Base-by-base conservation (phyloP, 177 flowering plant genomes). In the Vitis hybrid region DNA sequence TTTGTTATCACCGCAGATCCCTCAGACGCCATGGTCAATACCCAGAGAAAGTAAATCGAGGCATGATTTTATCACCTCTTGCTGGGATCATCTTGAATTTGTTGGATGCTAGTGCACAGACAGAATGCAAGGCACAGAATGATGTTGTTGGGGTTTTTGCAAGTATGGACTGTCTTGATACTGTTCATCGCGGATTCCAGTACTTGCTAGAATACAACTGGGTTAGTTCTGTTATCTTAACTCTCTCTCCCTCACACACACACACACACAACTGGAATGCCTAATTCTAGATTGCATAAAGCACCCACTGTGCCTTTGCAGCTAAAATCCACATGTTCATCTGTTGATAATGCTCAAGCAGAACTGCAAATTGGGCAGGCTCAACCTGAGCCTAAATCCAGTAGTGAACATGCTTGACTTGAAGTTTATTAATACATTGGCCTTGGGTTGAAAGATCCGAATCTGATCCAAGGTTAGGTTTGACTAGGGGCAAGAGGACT, bases 41-140 rank as follows among this genome's bases (percentile, higher is more conserved):
- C 60, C 50, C 75, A 18, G 97, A 94, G 76, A 92, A 88, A 80
- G 78, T 84, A 9, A 89, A 87, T 78, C 77, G 93, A 62, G 92
- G 89, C 72, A 87, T 92, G 96, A 85, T 94, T 52, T 86, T 94
- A 70, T 88, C 96, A 56, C 97, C 98, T 46, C 84, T 94, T 56
- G 96, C 85, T 6, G 98, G 98, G 56, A 92, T 90, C 66, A 83
- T 94, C 56, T 78, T 85, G 72, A 94, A 94, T 79, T 81, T 94
- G 80, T 74, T 92, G 81, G 96, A 94, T 74, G 90, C 90, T 56
- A 80, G 84, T 79, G 70, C 12, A 6, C 81, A 72, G 57, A 27
- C 73, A 21, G 82, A 84, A 59, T 52, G 65, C 54, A 71, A 49
- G 64, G 76, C 67, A 52, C 85, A 73, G 56, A 87, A 86, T 76